Percentiles rank a stretch among this genome's conserved stretches.
Conservation (phyloP, 2,329 filamentous ascomycete species). For the Aspergillus sclerotialis region DNA sequence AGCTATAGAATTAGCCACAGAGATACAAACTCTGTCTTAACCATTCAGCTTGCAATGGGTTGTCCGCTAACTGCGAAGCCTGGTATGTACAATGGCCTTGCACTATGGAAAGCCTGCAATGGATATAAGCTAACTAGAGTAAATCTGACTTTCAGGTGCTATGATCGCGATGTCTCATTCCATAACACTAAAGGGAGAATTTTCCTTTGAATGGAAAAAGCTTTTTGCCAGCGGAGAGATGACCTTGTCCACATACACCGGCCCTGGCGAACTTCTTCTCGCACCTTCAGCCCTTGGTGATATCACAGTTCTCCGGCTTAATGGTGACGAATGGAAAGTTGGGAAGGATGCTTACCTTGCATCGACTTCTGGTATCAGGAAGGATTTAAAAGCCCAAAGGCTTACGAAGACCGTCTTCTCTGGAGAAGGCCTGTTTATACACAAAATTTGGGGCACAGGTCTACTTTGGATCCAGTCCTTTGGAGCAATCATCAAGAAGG, state of each 20-base stretch:
- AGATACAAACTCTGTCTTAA: conserved; percentile 83
- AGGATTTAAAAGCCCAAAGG: conserved; percentile 79
- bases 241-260: conserved; percentile 70
- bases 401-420: conserved; percentile 88
- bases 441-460: conserved; percentile 74
- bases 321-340: conserved; percentile 66
- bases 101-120: too few species aligned
- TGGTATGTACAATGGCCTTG: conserved; percentile 39
- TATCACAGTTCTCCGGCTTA: conserved; percentile 72
- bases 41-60: conserved; percentile 80
- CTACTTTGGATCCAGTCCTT: conserved; percentile 88
- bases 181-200: conserved; percentile 70
- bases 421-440: conserved; percentile 86
- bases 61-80: conserved; percentile 77
- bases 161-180: conserved; percentile 96
- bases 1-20: conserved; percentile 90
- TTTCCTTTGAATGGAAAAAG: conserved; percentile 90
- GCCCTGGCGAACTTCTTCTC: conserved; percentile 82
- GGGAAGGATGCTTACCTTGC: conserved; percentile 83
- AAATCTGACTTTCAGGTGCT: conserved; percentile 57
- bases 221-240: conserved; percentile 77
- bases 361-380: conserved; percentile 76
- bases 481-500: conserved; percentile 89
- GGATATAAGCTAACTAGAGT: too few species aligned
- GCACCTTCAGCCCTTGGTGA: conserved; percentile 77